These are phyloP conservation scores for Zopfochytrium polystomum DNA, from an alignment of 371 early-diverging fungal species.

Conservation along the genomic window DNA sequence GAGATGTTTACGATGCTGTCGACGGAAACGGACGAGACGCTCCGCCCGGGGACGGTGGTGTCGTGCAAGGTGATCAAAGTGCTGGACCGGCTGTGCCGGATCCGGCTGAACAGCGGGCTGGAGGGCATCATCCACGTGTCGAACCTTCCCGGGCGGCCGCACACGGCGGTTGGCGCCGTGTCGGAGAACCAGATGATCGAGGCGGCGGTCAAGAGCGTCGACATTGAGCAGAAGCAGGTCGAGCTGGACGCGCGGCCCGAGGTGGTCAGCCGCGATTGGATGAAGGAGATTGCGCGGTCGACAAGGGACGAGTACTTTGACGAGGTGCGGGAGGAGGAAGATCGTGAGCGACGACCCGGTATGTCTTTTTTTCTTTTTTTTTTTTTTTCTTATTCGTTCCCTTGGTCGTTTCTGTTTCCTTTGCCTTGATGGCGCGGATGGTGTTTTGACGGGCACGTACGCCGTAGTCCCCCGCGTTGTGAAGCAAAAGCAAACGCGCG, in stretches of 20 bases:
- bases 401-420: background rate
- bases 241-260: constrained; percentile 61
- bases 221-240: constrained; percentile 72
- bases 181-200: constrained; percentile 38
- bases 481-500: constrained; percentile 23
- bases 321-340: constrained; percentile 59
- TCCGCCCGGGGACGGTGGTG: constrained; percentile 62
- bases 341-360: constrained; percentile 41
- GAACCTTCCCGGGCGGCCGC: constrained; percentile 57
- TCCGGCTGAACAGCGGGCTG: constrained; percentile 69
- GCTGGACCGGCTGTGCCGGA: constrained; percentile 70
- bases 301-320: constrained; percentile 67
- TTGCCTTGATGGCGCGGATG: background rate
- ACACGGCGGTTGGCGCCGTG: constrained; percentile 38
- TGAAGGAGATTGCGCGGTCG: constrained; percentile 16
- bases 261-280: constrained; percentile 41
- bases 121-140: constrained; percentile 76
- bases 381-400: too few relatives aligned
- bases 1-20: constrained; percentile 84
- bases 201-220: constrained; percentile 73
- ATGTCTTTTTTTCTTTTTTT: background rate
- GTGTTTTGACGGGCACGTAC: too few relatives aligned
- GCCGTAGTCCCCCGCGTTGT: background rate
- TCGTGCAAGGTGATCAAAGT: constrained; percentile 63
- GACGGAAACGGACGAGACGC: constrained; percentile 73